Percentiles rank a stretch among this genome's conserved stretches.
phyloP scores from a whole-genome alignment of 257 asterid species.

The Ilex asprella region DNA sequence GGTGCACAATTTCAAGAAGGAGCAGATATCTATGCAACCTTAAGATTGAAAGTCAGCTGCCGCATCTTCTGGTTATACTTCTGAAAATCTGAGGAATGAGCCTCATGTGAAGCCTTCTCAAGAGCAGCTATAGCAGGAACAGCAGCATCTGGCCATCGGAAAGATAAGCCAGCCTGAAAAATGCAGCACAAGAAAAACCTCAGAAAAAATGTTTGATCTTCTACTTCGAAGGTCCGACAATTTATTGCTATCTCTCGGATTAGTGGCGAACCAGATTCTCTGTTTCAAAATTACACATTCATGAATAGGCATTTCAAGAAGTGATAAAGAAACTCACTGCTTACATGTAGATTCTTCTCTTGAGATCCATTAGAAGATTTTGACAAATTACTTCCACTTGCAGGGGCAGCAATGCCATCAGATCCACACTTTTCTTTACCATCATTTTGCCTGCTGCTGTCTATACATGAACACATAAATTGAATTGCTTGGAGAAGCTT shows the following conservation, averaged over 20 bases:
- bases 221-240: not conserved
- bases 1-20: too few relatives aligned
- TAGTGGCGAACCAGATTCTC: too few relatives aligned
- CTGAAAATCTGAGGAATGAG: slow-evolving; percentile 44
- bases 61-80: slow-evolving; percentile 87
- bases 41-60: slow-evolving; percentile 53
- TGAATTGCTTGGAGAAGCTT: slow-evolving; percentile 63
- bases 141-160: slow-evolving; percentile 67
- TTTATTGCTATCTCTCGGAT: too few relatives aligned
- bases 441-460: slow-evolving; percentile 26
- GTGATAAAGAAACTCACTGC: too few relatives aligned
- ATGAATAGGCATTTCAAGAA: too few relatives aligned
- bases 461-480: slow-evolving; percentile 37
- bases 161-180: slow-evolving; percentile 32
- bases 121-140: slow-evolving; percentile 54
- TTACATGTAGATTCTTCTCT: too few relatives aligned
- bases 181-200: slow-evolving; percentile 8
- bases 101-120: slow-evolving; percentile 65
- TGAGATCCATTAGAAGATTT: slow-evolving; percentile 20
- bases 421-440: slow-evolving; percentile 26
- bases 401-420: slow-evolving; percentile 17
- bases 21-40: slow-evolving; percentile 32
- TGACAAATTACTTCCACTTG: slow-evolving; percentile 15
- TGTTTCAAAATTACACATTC: too few relatives aligned
- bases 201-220: slow-evolving; percentile 4